These are phyloP conservation scores for Xylaria multiplex DNA, from an alignment of 2,329 filamentous ascomycete genomes.

Conservation along the genomic window DNA sequence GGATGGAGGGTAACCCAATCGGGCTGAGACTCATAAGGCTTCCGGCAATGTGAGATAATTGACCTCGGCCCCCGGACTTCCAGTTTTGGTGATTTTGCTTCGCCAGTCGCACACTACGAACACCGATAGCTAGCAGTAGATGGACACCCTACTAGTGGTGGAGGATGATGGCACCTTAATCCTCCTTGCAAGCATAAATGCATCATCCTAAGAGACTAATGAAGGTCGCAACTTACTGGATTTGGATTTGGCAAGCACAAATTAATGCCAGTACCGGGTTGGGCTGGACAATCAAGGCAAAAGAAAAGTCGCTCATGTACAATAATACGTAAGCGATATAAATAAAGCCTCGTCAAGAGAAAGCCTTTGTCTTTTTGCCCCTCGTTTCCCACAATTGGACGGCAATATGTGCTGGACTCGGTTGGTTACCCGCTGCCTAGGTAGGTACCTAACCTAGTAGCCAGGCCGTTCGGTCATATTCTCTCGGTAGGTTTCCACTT, in stretches of 20 bases:
- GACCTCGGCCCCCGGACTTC: slow-evolving; percentile 37
- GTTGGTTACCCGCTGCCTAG: slow-evolving; percentile 9
- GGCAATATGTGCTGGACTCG: not conserved
- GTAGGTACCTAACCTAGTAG: not conserved
- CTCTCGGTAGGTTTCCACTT: not conserved
- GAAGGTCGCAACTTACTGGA: slow-evolving; percentile 31
- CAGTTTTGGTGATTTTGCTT: slow-evolving; percentile 30
- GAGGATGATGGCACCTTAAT: not conserved
- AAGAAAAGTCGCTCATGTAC: slow-evolving; percentile 27
- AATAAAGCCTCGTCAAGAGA: slow-evolving; percentile 12
- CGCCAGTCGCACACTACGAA: not conserved
- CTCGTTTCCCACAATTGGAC: slow-evolving; percentile 21
- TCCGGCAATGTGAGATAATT: slow-evolving; percentile 27
- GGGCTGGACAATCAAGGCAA: slow-evolving; percentile 5
- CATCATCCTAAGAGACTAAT: slow-evolving; percentile 4
- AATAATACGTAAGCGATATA: slow-evolving; percentile 13
- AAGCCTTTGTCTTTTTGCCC: not conserved
- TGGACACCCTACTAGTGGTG: not conserved
- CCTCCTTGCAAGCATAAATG: not conserved
- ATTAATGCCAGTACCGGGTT: slow-evolving; percentile 16
- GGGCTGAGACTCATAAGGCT: slow-evolving; percentile 26
- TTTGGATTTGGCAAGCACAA: not conserved
- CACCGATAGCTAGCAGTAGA: not conserved
- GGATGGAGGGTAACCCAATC: slow-evolving; percentile 6
- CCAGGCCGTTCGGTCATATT: slow-evolving; percentile 8